These are phyloP conservation scores for Peronospora destructor DNA, from an alignment of 352 stramenopile species.

Conservation along the genomic window DNA sequence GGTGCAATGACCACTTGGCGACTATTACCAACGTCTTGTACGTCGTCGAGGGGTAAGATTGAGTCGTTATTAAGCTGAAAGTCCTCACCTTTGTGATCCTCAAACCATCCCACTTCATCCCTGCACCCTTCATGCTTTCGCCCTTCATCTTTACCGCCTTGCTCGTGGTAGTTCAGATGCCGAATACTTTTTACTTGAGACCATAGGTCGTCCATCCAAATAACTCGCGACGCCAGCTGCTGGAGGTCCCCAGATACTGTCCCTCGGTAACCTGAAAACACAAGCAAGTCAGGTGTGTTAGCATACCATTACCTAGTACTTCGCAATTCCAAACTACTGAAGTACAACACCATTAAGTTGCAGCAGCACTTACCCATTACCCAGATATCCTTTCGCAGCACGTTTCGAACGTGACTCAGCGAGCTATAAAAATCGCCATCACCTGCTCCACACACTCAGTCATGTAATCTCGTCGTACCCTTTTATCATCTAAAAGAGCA, in stretches of 20 bases:
- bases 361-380: conserved; percentile 58
- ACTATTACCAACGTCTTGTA: conserved; percentile 17
- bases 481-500: not conserved
- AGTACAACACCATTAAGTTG: not conserved
- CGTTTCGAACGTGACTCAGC: conserved; percentile 72
- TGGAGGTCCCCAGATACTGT: conserved; percentile 74
- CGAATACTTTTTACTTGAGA: conserved; percentile 27
- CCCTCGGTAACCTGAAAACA: conserved; percentile 48
- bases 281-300: not conserved
- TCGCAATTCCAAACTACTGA: not conserved
- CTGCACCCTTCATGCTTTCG: conserved; percentile 10
- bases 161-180: conserved; percentile 6
- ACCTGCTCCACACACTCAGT: conserved; percentile 29
- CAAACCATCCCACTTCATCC: conserved; percentile 17
- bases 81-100: conserved; percentile 22
- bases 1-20: conserved; percentile 31
- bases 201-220: conserved; percentile 75
- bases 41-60: conserved; percentile 6
- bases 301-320: not conserved
- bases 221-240: conserved; percentile 62
- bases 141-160: conserved; percentile 12
- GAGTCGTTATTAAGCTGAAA: conserved; percentile 8
- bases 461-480: not conserved
- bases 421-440: conserved; percentile 86
- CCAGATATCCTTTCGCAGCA: conserved; percentile 80